phyloP scores from a whole-genome alignment of 2,329 filamentous ascomycete species.

The Nothophaeocryptopus gaeumannii region DNA sequence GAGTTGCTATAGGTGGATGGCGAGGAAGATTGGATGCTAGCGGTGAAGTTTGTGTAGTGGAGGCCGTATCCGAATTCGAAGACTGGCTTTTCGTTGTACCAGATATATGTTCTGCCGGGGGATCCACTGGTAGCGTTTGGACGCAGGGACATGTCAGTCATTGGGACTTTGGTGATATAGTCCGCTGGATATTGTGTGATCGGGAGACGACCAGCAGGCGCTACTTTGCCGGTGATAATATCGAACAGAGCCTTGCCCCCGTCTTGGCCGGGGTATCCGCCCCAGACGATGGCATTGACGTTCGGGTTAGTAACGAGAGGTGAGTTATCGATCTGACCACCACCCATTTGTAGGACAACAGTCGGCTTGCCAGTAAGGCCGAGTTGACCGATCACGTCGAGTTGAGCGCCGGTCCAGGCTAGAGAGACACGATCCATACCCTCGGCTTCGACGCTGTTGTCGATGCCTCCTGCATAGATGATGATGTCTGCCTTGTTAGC shows the following conservation, averaged over 20 bases:
- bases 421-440: conserved; percentile 52
- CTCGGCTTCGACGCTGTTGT: conserved; percentile 53
- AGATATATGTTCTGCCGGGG: conserved; percentile 59
- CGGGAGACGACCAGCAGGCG: conserved; percentile 55
- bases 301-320: conserved; percentile 48
- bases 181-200: conserved; percentile 55
- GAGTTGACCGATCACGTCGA: conserved; percentile 51
- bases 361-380: conserved; percentile 49
- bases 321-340: conserved; percentile 52
- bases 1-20: conserved; percentile 14
- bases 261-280: conserved; percentile 59
- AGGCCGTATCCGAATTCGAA: conserved; percentile 56
- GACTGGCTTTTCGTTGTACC: conserved; percentile 53
- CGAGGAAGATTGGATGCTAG: conserved; percentile 12
- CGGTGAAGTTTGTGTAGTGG: conserved; percentile 57
- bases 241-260: conserved; percentile 57
- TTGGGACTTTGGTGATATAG: conserved; percentile 51
- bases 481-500: conserved; percentile 51
- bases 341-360: conserved; percentile 53
- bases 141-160: conserved; percentile 57
- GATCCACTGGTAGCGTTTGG: conserved; percentile 40
- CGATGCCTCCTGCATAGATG: conserved; percentile 56
- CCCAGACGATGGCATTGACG: conserved; percentile 56
- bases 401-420: conserved; percentile 52
- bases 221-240: conserved; percentile 50